Evolutionary conservation across 2,329 filamentous ascomycete species (phyloP).

Genomic region (Diaporthe velutina): DNA sequence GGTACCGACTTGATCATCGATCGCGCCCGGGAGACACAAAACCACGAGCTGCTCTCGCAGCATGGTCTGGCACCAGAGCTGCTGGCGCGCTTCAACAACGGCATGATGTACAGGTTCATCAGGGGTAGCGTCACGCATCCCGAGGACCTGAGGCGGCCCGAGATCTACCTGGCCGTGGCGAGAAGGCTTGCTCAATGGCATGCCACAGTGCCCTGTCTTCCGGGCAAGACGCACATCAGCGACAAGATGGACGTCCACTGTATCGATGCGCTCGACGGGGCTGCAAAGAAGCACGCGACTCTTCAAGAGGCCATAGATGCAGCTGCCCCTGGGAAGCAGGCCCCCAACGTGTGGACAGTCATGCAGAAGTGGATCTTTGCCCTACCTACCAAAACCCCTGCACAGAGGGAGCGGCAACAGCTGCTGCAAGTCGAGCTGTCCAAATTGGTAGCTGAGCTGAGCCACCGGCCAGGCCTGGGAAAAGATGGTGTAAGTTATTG

Average conservation of each 20-base stretch:
- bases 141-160: slow-evolving; percentile 80
- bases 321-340: slow-evolving; percentile 75
- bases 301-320: slow-evolving; percentile 59
- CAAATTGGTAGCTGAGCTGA: slow-evolving; percentile 77
- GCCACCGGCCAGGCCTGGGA: slow-evolving; percentile 82
- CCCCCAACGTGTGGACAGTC: slow-evolving; percentile 94
- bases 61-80: slow-evolving; percentile 87
- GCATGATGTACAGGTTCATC: slow-evolving; percentile 94
- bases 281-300: slow-evolving; percentile 50
- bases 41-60: slow-evolving; percentile 88
- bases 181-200: slow-evolving; percentile 93
- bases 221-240: slow-evolving; percentile 54
- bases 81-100: slow-evolving; percentile 93
- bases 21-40: slow-evolving; percentile 83
- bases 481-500: slow-evolving; percentile 74
- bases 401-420: slow-evolving; percentile 75
- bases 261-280: slow-evolving; percentile 41
- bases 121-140: slow-evolving; percentile 84
- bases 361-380: slow-evolving; percentile 96
- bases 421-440: slow-evolving; percentile 81
- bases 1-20: slow-evolving; percentile 97
- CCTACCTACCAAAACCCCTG: slow-evolving; percentile 79
- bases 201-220: slow-evolving; percentile 74
- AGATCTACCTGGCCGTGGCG: slow-evolving; percentile 87
- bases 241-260: slow-evolving; percentile 46